These are phyloP conservation scores for Furcasterigmium sp. DNA, from an alignment of 2,329 filamentous ascomycete genomes.

Conservation along the genomic window DNA sequence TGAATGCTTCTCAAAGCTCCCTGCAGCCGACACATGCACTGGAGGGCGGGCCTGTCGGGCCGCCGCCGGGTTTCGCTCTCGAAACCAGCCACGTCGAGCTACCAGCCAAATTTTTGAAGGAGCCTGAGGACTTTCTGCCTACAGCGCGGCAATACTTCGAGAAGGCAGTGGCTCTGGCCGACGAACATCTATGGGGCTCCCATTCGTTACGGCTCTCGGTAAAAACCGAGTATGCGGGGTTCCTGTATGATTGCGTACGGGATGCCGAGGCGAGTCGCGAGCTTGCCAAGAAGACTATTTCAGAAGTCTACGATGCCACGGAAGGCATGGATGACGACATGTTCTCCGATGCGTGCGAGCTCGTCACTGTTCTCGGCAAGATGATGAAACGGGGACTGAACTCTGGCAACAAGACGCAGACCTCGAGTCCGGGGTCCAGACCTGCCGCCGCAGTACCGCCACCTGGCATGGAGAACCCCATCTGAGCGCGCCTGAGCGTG, in stretches of 20 bases:
- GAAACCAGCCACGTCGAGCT: conserved; percentile 19
- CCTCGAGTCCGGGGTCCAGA: conserved; percentile 18
- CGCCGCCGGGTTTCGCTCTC: conserved; percentile 48
- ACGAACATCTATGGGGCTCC: conserved; percentile 73
- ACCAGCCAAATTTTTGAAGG: conserved; percentile 63
- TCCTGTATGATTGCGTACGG: conserved; percentile 87
- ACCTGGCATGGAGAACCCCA: conserved; percentile 38
- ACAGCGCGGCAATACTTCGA: conserved; percentile 77
- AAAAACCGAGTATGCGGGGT: conserved; percentile 88
- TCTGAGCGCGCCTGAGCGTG: too few relatives aligned
- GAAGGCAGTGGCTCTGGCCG: conserved; percentile 69
- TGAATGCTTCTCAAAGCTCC: conserved; percentile 32
- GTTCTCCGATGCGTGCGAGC: conserved; percentile 84
- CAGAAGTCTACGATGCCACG: conserved; percentile 84
- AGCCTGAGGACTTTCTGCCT: conserved; percentile 74
- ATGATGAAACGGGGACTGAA: conserved; percentile 76
- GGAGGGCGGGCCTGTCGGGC: conserved; percentile 55
- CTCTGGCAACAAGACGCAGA: conserved; percentile 28
- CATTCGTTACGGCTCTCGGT: conserved; percentile 86
- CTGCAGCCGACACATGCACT: conserved; percentile 41
- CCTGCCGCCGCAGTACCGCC: conserved; percentile 16
- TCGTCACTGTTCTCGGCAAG: conserved; percentile 79
- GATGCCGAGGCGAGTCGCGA: conserved; percentile 71
- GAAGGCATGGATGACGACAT: conserved; percentile 95
- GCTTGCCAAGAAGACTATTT: conserved; percentile 76